Percentiles rank a stretch among this genome's conserved stretches.
Evolutionary conservation across 306 rosid genomes (phyloP).

Genomic region (Psophocarpus tetragonolobus): DNA sequence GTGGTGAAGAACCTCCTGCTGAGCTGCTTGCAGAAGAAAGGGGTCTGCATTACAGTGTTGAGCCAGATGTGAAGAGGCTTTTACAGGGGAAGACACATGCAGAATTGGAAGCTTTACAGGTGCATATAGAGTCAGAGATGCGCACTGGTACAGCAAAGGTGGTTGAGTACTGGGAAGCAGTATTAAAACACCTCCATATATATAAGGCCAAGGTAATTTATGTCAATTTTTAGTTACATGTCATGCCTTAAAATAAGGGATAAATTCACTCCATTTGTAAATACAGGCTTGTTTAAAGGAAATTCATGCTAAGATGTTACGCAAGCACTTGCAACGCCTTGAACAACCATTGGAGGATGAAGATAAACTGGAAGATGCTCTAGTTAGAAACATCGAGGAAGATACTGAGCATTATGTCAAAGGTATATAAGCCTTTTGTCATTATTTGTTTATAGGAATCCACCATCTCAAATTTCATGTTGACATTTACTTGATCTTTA

Average conservation of each 20-base stretch:
- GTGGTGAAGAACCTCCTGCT: constrained; percentile 87
- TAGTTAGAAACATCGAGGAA: background rate
- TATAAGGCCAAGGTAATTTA: background rate
- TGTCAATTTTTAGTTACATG: background rate
- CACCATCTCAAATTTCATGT: background rate
- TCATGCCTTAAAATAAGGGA: background rate
- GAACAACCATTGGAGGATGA: constrained; percentile 2
- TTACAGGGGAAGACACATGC: background rate
- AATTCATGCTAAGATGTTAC: background rate
- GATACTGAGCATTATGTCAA: background rate
- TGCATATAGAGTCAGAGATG: background rate
- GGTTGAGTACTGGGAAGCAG: constrained; percentile 2
- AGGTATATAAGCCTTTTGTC: background rate
- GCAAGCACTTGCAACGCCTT: background rate
- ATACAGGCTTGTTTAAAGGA: background rate
- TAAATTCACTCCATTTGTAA: background rate
- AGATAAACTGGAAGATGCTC: background rate
- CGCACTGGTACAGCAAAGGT: background rate
- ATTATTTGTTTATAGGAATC: background rate
- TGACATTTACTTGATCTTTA: background rate
- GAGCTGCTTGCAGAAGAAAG: constrained; percentile 97
- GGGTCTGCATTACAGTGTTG: constrained; percentile 88
- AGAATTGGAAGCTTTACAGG: background rate
- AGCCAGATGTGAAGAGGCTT: constrained; percentile 57
- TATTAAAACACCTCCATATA: background rate